Base-by-base conservation (phyloP, 1,284 basidiomycete genomes). In the Coriolopsis trogii region DNA sequence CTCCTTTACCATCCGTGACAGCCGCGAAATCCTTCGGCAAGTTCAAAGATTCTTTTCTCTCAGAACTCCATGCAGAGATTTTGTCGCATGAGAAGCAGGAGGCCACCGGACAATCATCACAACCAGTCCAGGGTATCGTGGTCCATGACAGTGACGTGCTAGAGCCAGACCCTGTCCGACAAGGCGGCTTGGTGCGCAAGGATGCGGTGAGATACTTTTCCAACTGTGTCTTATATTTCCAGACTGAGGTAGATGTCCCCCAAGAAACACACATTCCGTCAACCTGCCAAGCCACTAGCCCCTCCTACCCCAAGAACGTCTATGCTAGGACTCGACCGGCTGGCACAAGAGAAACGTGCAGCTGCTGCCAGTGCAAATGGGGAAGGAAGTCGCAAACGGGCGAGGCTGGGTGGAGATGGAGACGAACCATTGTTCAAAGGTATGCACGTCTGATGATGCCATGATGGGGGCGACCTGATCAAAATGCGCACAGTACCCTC, bases 1-100 rank as follows among this genome's bases (percentile, higher is more conserved):
- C 6, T n/a, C 4, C 16, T 4, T 33, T 43, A 48, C 53, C 46
- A 23, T 61, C 67, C 28, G 58, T 59, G 55, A 48, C 63, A 85
- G 93, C 93, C 59, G 87, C 91, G 41, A 81, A 79, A 51, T 77
- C 86, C 25, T 96, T 96, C 73, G 93, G 92, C 67, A 90, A 92
- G 73, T 95, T 95, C 67, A 79, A 88, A 63, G 84, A 78, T 54
- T 74, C 78, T 15, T 80, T 84, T 50, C 73, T 88, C 20, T 64
- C 78, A 25, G 79, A 84, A 23, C 70, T 89, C 2, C 81, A 82
- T 67, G 71, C 72, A 53, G 75, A 80, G 52, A 81, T 82, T 48
- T 61, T 85, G 63, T 79, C 82, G 51, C 85, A 91, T 73, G 73
- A 76, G 55, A 78, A 84, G 68, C 84, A 89, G 71, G 80, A 86